These are phyloP conservation scores for Meyerozyma athensensis DNA, from an alignment of 1,139 yeast species.

Conservation along the genomic window DNA sequence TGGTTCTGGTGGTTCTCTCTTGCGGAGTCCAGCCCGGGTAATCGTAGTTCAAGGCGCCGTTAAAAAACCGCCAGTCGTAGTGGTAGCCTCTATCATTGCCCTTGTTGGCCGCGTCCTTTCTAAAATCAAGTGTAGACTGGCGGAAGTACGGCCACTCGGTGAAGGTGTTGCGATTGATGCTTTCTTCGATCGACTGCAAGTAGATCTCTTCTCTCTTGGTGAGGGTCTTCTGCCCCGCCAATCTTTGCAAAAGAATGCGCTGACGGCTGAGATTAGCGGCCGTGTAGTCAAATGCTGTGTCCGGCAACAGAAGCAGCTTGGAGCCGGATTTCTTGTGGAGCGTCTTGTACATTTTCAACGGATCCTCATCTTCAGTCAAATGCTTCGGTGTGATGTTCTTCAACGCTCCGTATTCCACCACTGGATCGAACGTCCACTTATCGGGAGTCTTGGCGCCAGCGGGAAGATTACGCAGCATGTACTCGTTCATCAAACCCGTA, in stretches of 20 bases:
- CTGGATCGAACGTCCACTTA: constrained; percentile 15
- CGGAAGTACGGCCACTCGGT: constrained; percentile 21
- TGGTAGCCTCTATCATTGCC: constrained; percentile 10
- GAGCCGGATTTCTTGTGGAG: constrained; percentile 5
- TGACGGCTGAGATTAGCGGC: constrained; percentile 6
- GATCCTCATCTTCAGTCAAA: constrained; percentile 5
- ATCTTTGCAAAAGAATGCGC: constrained; percentile 7
- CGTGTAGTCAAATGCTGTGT: constrained; percentile 7
- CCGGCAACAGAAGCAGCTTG: constrained; percentile 4
- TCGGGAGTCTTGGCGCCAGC: constrained; percentile 5
- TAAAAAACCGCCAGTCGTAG: constrained; percentile 16
- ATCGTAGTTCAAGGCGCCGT: constrained; percentile 15
- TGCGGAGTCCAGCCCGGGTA: constrained; percentile 16
- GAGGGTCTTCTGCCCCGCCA: constrained; percentile 7
- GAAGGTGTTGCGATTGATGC: constrained; percentile 15
- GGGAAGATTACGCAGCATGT: constrained; percentile 9
- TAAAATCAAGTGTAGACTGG: constrained; percentile 8
- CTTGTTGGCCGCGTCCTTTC: not conserved
- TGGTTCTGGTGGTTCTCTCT: constrained; percentile 17
- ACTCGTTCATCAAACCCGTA: constrained; percentile 16
- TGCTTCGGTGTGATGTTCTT: constrained; percentile 10
- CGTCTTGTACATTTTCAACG: constrained; percentile 1
- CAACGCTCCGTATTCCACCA: constrained; percentile 14
- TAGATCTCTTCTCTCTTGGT: constrained; percentile 14
- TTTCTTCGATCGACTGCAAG: constrained; percentile 18